These are phyloP conservation scores for Groenewaldozyma tartarivorans DNA, from an alignment of 805 yeast species.

Conservation along the genomic window DNA sequence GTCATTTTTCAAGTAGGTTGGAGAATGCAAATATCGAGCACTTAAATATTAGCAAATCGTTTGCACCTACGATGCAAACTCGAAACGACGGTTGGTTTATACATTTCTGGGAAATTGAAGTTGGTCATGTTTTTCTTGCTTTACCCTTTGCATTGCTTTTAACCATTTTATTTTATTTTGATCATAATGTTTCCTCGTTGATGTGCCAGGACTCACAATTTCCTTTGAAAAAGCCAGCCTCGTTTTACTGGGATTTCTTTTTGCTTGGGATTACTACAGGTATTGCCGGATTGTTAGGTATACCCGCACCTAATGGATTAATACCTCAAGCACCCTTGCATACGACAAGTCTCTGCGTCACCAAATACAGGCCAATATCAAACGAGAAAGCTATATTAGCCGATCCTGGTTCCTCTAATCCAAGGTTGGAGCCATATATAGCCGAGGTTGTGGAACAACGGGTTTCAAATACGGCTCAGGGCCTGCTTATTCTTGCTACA, in stretches of 20 bases:
- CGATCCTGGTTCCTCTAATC: not conserved
- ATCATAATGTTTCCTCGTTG: conserved; percentile 87
- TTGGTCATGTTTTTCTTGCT: conserved; percentile 76
- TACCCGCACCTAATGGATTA: conserved; percentile 94
- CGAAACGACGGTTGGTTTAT: conserved; percentile 61
- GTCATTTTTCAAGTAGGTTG: conserved; percentile 81
- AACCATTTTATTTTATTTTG: conserved; percentile 82
- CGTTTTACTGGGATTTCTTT: conserved; percentile 89
- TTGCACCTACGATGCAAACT: conserved; percentile 52
- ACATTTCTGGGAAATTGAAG: conserved; percentile 65
- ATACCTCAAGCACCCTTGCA: conserved; percentile 97
- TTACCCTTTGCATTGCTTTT: conserved; percentile 84
- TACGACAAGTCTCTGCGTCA: conserved; percentile 64
- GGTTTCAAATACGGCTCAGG: conserved; percentile 76
- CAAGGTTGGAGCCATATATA: conserved; percentile 21
- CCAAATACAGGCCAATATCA: conserved; percentile 25
- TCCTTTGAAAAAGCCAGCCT: conserved; percentile 75
- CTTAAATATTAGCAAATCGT: conserved; percentile 64
- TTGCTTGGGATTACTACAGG: conserved; percentile 82
- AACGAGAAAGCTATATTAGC: not conserved
- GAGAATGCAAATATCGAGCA: conserved; percentile 45
- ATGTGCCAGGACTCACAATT: conserved; percentile 83
- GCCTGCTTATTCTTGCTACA: conserved; percentile 70
- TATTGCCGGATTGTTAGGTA: conserved; percentile 73
- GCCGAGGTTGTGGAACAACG: conserved; percentile 79